A percentile compares a stretch with the other conserved stretches of the same genome.
phyloP scores from a whole-genome alignment of 2,329 filamentous ascomycete genomes.

The Hymenoscyphus occultus region DNA sequence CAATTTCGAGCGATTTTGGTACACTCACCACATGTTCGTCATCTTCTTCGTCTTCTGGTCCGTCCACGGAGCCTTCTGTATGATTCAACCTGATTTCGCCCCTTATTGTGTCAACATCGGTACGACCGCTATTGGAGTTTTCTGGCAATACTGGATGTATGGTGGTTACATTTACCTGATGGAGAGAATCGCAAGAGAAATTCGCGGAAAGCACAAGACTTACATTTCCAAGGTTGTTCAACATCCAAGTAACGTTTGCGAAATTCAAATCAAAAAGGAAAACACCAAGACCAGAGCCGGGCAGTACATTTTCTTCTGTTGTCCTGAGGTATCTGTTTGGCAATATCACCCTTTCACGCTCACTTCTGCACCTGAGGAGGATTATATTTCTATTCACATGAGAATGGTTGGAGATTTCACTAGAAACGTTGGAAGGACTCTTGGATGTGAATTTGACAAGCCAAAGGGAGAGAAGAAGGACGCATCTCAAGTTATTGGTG shows the following conservation, averaged over 20 bases:
- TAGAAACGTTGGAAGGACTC: conserved; percentile 61
- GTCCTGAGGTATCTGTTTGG: conserved; percentile 81
- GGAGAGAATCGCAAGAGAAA: conserved; percentile 75
- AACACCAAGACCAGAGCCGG: conserved; percentile 77
- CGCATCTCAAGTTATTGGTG: conserved; percentile 65
- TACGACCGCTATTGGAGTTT: conserved; percentile 66
- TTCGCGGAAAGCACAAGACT: conserved; percentile 78
- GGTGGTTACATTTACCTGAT: conserved; percentile 76
- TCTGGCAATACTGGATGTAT: conserved; percentile 90
- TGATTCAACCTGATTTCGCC: conserved; percentile 81
- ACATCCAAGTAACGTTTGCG: conserved; percentile 83
- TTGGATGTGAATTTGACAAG: conserved; percentile 72
- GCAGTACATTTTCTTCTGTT: conserved; percentile 88
- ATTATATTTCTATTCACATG: conserved; percentile 85
- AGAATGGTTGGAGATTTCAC: conserved; percentile 83
- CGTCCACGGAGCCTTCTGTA: conserved; percentile 85
- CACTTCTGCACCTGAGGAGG: conserved; percentile 83
- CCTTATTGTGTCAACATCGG: conserved; percentile 73
- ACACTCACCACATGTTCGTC: conserved; percentile 84
- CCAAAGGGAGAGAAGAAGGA: conserved; percentile 49
- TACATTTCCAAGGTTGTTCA: conserved; percentile 87
- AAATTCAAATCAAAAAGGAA: conserved; percentile 91
- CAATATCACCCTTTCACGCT: conserved; percentile 87
- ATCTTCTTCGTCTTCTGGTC: conserved; percentile 89
- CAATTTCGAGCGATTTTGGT: conserved; percentile 90